Conservation (phyloP, 2,329 filamentous ascomycete genomes). For the Aspergillus sp. region DNA sequence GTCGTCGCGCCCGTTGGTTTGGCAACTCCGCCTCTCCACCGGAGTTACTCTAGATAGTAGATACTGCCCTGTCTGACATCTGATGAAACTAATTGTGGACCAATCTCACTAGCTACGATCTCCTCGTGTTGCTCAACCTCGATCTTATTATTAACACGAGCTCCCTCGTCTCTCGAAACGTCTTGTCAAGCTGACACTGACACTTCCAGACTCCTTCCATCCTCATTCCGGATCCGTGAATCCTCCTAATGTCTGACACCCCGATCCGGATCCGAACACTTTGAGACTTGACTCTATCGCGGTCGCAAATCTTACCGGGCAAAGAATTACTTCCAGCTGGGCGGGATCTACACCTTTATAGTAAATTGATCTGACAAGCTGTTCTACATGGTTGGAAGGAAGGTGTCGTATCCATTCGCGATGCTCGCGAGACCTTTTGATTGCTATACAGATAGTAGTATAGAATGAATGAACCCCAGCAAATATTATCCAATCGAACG, state of each 20-base stretch:
- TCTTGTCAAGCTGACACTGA: neutral
- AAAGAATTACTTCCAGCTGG: too few relatives aligned
- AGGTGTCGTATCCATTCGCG: neutral
- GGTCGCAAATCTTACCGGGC: too few relatives aligned
- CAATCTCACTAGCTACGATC: neutral
- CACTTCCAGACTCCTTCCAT: neutral
- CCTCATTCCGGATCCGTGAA: neutral
- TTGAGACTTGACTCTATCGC: neutral
- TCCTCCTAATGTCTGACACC: neutral
- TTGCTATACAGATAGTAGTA: neutral
- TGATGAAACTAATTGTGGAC: neutral
- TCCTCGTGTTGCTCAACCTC: neutral
- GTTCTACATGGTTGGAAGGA: neutral
- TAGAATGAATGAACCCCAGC: neutral
- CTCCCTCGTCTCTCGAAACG: too few relatives aligned
- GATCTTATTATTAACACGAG: neutral
- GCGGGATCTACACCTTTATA: too few relatives aligned
- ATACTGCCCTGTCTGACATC: neutral
- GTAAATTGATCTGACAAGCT: too few relatives aligned
- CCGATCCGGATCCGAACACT: neutral
- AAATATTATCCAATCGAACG: constrained; percentile 11
- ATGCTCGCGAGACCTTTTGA: neutral
- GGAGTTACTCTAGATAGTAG: neutral
- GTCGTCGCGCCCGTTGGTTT: constrained; percentile 8
- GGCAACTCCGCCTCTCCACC: neutral